Evolutionary conservation across 768 basidiomycete genomes (phyloP).

Genomic region (Trametes elegans): DNA sequence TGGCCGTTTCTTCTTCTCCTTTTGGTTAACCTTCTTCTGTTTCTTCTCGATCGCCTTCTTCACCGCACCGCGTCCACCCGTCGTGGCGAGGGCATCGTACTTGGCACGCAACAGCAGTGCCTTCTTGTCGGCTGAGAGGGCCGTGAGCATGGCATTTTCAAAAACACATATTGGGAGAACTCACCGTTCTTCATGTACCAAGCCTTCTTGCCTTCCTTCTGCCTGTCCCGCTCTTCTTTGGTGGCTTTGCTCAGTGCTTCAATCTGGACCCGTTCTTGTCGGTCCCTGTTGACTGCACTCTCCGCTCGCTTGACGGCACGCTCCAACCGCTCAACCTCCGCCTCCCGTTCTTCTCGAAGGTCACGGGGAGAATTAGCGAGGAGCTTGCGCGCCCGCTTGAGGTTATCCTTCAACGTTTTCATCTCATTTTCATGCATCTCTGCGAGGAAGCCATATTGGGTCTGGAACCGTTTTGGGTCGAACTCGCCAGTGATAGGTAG

Average conservation of each 20-base stretch:
- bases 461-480: slow-evolving; percentile 58
- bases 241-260: slow-evolving; percentile 53
- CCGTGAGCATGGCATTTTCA: too few species aligned
- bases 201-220: slow-evolving; percentile 70
- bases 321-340: slow-evolving; percentile 71
- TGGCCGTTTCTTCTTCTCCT: slow-evolving; percentile 85
- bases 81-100: slow-evolving; percentile 72
- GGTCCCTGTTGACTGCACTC: slow-evolving; percentile 72
- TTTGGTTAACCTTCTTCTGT: slow-evolving; percentile 81
- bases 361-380: slow-evolving; percentile 60
- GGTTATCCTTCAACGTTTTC: slow-evolving; percentile 55
- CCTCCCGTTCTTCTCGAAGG: slow-evolving; percentile 55
- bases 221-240: slow-evolving; percentile 60
- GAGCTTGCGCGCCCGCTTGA: slow-evolving; percentile 67
- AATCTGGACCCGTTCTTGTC: slow-evolving; percentile 65
- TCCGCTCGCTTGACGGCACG: slow-evolving; percentile 72
- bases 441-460: slow-evolving; percentile 74
- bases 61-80: slow-evolving; percentile 78
- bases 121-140: slow-evolving; percentile 67
- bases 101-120: slow-evolving; percentile 69
- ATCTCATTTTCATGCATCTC: slow-evolving; percentile 67
- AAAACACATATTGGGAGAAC: not conserved
- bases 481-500: slow-evolving; percentile 68
- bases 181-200: slow-evolving; percentile 86
- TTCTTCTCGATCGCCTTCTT: slow-evolving; percentile 89